Evolutionary conservation across 345 rosid genomes (phyloP), one percentile per base, ranked within the genome.

Genomic region (Nephelium lappaceum): DNA sequence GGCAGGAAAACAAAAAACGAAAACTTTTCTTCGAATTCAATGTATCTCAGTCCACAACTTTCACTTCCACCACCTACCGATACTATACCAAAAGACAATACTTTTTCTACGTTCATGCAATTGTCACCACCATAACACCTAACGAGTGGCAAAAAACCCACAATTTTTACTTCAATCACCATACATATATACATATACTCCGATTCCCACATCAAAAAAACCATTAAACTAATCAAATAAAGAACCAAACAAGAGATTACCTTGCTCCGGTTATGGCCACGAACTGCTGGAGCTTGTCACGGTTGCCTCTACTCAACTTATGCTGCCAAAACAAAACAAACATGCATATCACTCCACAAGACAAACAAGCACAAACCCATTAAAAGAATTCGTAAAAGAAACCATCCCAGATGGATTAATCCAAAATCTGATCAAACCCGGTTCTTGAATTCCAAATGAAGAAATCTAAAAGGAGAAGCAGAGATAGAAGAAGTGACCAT

Each of bases 231-330:
- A 60, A 60, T 60, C 25, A 60, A 51, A 45, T 45, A 7, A 2
- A 45, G 11, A 5, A 1, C 1, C 16, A 65, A 75, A 80, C 15
- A 69, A 77, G 74, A 67, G 31, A 12, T 73, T 88, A 92, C 98
- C 95, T 92, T 69, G 95, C 89, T 76, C 98, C 98, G 9, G 98
- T 95, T 70, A 95, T 92, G 3, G 87, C 80, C 80, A 92, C 85
- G 84, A 95, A 93, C 89, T 95, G 98, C 85, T 91, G 97, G 80
- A 95, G 84, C 80, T 93, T 95, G 79, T 95, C 98, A 3, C 98
- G 97, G 85, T 92, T 84, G 76, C 89, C 88, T 87, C 97, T 92
- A 63, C 84, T 88, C 84, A 93, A 75, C 86, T 95, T 95, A 84
- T 95, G 89, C 98, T 92, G 87, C 47, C 81, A 75, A 66, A 73